Evolutionary conservation across 768 basidiomycete species (phyloP), one percentile per base, ranked within the genome.

Genomic region (Kwoniella europaea): DNA sequence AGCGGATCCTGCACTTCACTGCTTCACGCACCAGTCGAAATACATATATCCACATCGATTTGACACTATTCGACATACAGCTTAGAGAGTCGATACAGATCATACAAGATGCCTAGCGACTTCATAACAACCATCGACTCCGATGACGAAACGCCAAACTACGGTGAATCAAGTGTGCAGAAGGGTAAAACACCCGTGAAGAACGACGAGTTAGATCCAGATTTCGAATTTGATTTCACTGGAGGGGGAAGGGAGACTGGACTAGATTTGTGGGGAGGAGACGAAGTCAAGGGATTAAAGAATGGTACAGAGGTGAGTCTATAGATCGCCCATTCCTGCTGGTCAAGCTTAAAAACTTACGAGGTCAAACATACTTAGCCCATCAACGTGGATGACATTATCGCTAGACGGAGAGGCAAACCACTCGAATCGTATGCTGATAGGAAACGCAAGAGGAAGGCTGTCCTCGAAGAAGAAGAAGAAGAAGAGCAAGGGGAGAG

Each of bases 321-420:
- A 41, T 20, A n/a, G 22, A 27, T 43, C 53, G 13, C 16, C 18
- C 55, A 63, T 70, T 53, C 63, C 41, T 46, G 29, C 18, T 18
- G 27, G 43, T 10, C 41, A 42, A 13, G 46, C 60, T 53, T 7
- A 13, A 58, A 54, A 54, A 71, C 69, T 65, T 68, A 68, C 69
- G 20, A 68, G 29, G 29, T 53, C 18, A 2, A 63, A 29, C n/a
- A 24, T 52, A 46, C 46, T 18, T 35, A 88, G 80, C 90, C 90
- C n/a, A 88, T 96, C 64, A 92, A 91, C 56, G 90, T 98, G 10
- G 91, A 96, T 82, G 93, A 96, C 78, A 95, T 98, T 71, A 95
- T 98, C 82, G 90, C 90, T 62, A 88, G 91, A 67, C 89, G 77
- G 88, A 86, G 79, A 76, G 89, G 68, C 74, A 82, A 73, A 76